Base-by-base conservation (phyloP, 495 filamentous ascomycete species). In the Bryoglossum gracile region DNA sequence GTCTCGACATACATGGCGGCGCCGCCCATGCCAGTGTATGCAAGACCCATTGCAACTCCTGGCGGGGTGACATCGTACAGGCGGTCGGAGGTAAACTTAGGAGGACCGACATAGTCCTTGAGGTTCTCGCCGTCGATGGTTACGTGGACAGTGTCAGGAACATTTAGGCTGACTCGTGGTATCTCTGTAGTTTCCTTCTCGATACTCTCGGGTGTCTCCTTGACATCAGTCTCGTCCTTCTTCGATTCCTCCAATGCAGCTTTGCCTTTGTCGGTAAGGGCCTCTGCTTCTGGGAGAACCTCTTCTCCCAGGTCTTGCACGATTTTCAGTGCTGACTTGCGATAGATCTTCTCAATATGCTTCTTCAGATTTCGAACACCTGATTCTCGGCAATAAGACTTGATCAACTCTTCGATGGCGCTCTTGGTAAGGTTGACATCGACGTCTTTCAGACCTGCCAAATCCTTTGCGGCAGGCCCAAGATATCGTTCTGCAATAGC, bases 301-400 rank as follows among this genome's bases (percentile, higher is more conserved):
- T 88, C 83, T 65, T 98, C 92, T 41, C 92, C 92, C 3, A 97
- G 70, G 54, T 97, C 92, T 62, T 89, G 86, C 22, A 99, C 88
- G 57, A 99, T 97, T 67, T 95, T 96, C 54, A 97, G 75, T 9
- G 94, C 94, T 14, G 89, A 85, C 68, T 99, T 99, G 34, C 94
- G 85, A 67, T 95, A 99, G 4, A 99, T 87, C 71, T 97, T 97
- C 62, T 99, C 94, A 54, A 99, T 99, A 61, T 97, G 91, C 72
- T 99, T 97, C 75, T 99, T 99, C 57, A 99, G 68, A 64, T 97
- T 97, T 36, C 94, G 86, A 19, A 99, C 94, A 54, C 94, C 94
- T 39, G 86, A 90, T 65, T 99, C 94, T 13, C 94, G 83, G 68
- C 90, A 95, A 70, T 99, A 99, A 10, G 85, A 94, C 65, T 97